Evolutionary conservation across 2,329 filamentous ascomycete genomes (phyloP).

Genomic region (Penicillium carneum): DNA sequence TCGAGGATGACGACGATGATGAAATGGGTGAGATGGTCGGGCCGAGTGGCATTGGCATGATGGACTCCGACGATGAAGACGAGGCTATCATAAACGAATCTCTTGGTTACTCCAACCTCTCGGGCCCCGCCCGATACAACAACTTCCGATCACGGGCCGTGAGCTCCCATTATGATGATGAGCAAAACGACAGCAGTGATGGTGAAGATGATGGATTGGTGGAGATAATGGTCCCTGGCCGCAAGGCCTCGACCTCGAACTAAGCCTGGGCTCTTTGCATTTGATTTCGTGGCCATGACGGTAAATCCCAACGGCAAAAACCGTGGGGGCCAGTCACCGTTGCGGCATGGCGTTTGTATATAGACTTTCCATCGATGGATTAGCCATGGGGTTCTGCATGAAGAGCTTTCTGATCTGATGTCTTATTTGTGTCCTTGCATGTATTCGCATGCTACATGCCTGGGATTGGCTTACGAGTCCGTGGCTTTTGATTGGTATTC

Average conservation of each 20-base stretch:
- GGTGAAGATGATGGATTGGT: constrained; percentile 55
- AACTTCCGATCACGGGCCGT: constrained; percentile 52
- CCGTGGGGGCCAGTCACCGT: background rate
- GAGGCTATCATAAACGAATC: constrained; percentile 67
- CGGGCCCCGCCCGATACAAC: constrained; percentile 52
- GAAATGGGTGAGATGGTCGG: constrained; percentile 59
- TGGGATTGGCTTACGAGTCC: constrained; percentile 17
- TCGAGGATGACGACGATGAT: constrained; percentile 62
- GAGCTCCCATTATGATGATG: constrained; percentile 46
- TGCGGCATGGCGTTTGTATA: constrained; percentile 33
- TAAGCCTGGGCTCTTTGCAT: constrained; percentile 16
- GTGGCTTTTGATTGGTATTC: constrained; percentile 26
- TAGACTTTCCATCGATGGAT: constrained; percentile 32
- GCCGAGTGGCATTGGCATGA: constrained; percentile 54
- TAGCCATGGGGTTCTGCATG: constrained; percentile 26
- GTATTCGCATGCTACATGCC: constrained; percentile 23
- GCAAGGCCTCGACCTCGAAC: constrained; percentile 43
- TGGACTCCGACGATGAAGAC: constrained; percentile 62
- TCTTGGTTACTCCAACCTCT: constrained; percentile 73
- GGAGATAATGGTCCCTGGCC: constrained; percentile 55
- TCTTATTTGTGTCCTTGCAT: constrained; percentile 26
- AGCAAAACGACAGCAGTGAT: constrained; percentile 56
- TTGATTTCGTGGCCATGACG: constrained; percentile 11
- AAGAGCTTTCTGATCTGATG: constrained; percentile 16
- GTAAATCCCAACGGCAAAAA: background rate